These are phyloP conservation scores for Bertia moriformis DNA, from an alignment of 2,329 filamentous ascomycete genomes.

Conservation along the genomic window DNA sequence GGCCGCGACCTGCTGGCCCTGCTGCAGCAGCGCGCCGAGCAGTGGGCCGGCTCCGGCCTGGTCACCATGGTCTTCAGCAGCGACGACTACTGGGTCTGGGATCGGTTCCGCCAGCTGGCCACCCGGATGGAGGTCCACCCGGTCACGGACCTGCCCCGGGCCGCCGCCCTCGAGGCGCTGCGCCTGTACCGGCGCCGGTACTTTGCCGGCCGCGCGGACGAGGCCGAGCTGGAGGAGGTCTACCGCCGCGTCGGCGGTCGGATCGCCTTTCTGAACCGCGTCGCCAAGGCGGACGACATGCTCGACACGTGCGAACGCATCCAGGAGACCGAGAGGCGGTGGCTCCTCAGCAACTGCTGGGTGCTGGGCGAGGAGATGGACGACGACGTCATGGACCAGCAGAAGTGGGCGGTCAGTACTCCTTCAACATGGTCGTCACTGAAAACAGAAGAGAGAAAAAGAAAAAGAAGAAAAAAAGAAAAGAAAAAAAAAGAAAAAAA, in stretches of 20 bases:
- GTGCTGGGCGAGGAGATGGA: constrained; percentile 69
- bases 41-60: constrained; percentile 85
- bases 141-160: constrained; percentile 68
- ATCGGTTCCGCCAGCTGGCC: constrained; percentile 78
- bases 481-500: too few species aligned
- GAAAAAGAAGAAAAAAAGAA: too few species aligned
- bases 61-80: constrained; percentile 90
- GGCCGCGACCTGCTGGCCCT: constrained; percentile 88
- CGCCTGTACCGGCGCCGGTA: constrained; percentile 69
- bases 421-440: too few species aligned
- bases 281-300: constrained; percentile 79
- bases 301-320: constrained; percentile 61
- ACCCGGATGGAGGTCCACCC: constrained; percentile 90
- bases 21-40: constrained; percentile 85
- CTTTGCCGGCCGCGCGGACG: constrained; percentile 43
- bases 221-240: constrained; percentile 53
- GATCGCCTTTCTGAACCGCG: constrained; percentile 72
- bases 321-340: constrained; percentile 57
- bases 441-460: too few species aligned
- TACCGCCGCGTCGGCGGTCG: constrained; percentile 81
- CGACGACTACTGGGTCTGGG: constrained; percentile 98
- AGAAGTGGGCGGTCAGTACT: constrained; percentile 75
- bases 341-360: constrained; percentile 69
- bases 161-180: constrained; percentile 63
- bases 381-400: constrained; percentile 95